Conservation (phyloP, 176 grass and related monocot species). For the Oryza officinalis region DNA sequence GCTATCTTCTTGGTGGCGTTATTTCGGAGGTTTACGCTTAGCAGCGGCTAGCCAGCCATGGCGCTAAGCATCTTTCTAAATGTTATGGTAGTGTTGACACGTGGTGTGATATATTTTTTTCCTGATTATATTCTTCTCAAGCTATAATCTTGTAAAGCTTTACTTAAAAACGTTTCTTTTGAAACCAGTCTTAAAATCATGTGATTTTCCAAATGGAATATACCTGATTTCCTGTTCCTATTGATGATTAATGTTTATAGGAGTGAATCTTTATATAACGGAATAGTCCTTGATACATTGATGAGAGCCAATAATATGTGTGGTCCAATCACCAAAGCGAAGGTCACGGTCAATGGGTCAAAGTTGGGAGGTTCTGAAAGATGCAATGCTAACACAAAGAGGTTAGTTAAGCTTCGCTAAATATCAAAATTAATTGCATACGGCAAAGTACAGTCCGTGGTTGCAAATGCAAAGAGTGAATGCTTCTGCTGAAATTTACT, state of each 20-base stretch:
- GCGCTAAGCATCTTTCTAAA: no score
- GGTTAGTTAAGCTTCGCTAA: not conserved
- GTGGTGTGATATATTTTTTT: no score
- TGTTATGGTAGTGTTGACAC: no score
- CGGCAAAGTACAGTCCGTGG: not conserved
- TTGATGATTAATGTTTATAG: not conserved
- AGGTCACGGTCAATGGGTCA: not conserved
- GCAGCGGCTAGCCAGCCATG: no score
- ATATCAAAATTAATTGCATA: not conserved
- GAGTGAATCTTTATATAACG: not conserved
- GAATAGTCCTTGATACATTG: not conserved
- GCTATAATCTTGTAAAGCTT: no score
- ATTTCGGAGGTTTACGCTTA: no score
- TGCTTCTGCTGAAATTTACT: not conserved
- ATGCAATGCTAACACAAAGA: not conserved
- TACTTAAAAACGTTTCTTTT: not conserved
- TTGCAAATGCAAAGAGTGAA: not conserved
- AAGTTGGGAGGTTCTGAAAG: not conserved
- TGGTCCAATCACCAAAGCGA: not conserved
- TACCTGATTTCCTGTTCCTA: not conserved
- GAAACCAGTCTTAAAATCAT: not conserved
- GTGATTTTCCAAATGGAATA: not conserved
- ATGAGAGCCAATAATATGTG: not conserved
- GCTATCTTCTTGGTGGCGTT: no score
- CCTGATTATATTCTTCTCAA: no score